Percentiles rank a stretch among this genome's conserved stretches.
These are phyloP conservation scores for Daldinia grandis DNA, from an alignment of 495 filamentous ascomycete genomes.

Conservation along the genomic window DNA sequence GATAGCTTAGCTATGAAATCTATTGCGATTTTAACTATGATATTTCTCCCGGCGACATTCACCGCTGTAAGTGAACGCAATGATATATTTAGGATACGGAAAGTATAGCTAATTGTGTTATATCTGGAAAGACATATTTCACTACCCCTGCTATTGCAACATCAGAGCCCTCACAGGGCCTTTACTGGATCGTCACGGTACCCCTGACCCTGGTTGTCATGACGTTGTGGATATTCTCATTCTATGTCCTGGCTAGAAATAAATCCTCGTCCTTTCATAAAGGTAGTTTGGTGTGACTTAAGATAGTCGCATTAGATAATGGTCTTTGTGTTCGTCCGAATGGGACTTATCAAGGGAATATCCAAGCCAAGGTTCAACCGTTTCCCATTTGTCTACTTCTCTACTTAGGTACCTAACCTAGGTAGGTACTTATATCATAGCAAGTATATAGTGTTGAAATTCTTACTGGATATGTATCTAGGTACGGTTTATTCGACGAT, in stretches of 20 bases:
- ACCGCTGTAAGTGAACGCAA: conserved; percentile 35
- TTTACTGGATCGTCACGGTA: conserved; percentile 24
- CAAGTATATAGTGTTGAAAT: too few species aligned
- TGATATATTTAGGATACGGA: not conserved
- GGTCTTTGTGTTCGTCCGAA: not conserved
- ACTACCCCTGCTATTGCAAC: conserved; percentile 11
- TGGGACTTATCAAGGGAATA: not conserved
- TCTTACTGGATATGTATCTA: not conserved
- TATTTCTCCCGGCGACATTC: conserved; percentile 55
- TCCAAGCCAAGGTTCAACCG: not conserved
- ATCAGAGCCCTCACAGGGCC: conserved; percentile 10
- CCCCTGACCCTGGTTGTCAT: conserved; percentile 13
- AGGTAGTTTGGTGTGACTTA: not conserved
- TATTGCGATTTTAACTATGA: conserved; percentile 54
- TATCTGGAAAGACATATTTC: conserved; percentile 20
- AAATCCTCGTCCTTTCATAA: not conserved
- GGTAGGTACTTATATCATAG: too few species aligned
- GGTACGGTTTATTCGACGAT: too few species aligned
- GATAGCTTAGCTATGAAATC: conserved; percentile 56
- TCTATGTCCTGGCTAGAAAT: not conserved
- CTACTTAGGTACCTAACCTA: too few species aligned
- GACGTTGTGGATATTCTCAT: conserved; percentile 11
- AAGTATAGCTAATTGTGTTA: not conserved
- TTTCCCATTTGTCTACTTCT: not conserved
- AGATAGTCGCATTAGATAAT: not conserved